phyloP scores from a whole-genome alignment of 495 filamentous ascomycete species.

The Massariosphaeria phaeospora region DNA sequence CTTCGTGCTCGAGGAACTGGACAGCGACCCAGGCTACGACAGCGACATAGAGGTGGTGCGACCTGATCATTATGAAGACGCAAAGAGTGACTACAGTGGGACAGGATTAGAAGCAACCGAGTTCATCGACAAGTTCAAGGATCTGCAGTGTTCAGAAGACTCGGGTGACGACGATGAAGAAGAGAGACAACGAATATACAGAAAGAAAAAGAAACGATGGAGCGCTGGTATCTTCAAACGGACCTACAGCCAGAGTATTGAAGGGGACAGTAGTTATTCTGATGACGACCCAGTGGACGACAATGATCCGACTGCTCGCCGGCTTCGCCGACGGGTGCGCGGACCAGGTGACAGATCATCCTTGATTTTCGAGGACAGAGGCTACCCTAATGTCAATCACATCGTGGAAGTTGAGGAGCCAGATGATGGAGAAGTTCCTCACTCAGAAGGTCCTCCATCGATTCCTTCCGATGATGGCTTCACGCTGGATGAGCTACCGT shows the following conservation, averaged over 20 bases:
- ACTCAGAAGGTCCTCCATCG: constrained; percentile 28
- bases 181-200: constrained; percentile 23
- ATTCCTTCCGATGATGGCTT: constrained; percentile 35
- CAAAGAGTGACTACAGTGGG: constrained; percentile 27
- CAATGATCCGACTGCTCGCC: constrained; percentile 32
- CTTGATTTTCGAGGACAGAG: constrained; percentile 32
- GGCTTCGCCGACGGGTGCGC: constrained; percentile 34
- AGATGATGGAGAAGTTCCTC: constrained; percentile 14
- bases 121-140: constrained; percentile 23
- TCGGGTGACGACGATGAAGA: constrained; percentile 32
- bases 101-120: constrained; percentile 18
- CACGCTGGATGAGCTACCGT: constrained; percentile 34
- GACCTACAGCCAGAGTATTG: constrained; percentile 36
- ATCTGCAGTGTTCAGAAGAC: constrained; percentile 23
- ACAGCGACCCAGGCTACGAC: constrained; percentile 34
- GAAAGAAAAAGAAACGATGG: constrained; percentile 36
- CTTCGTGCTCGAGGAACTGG: constrained; percentile 37
- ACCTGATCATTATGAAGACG: constrained; percentile 39
- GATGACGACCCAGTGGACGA: constrained; percentile 34
- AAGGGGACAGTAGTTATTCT: constrained; percentile 35
- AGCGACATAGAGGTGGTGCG: constrained; percentile 37
- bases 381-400: constrained; percentile 23
- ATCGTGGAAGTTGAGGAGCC: constrained; percentile 34
- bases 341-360: constrained; percentile 33
- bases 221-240: constrained; percentile 38